Conservation (phyloP, 192 early-diverging fungal species). For the Oehlia diaphana region DNA sequence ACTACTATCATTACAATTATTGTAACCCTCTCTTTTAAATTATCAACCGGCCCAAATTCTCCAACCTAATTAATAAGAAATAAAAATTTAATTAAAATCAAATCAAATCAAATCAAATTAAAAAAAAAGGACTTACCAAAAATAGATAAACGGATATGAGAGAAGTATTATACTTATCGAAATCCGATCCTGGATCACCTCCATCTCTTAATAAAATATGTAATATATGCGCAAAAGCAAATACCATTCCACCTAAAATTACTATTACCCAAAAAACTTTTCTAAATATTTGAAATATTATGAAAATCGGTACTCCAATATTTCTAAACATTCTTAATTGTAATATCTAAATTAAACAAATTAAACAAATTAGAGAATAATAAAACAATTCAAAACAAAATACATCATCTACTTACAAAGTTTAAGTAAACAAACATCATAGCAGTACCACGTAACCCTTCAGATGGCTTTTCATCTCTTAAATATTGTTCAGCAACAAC, state of each 20-base stretch:
- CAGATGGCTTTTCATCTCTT: no score
- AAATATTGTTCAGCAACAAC: background rate
- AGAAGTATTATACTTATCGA: background rate
- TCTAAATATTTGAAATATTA: slow-evolving; percentile 7
- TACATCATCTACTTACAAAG: background rate
- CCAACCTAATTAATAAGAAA: background rate
- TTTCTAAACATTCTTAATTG: background rate
- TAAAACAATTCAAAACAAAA: background rate
- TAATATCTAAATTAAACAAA: background rate
- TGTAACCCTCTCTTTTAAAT: background rate
- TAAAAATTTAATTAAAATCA: background rate
- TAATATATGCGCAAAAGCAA: slow-evolving; percentile 9
- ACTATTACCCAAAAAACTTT: background rate
- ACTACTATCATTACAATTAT: background rate
- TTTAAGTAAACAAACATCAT: slow-evolving; percentile 14
- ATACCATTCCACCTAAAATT: background rate
- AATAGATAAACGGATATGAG: background rate
- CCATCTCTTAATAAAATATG: background rate
- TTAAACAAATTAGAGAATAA: background rate
- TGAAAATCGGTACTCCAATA: slow-evolving; percentile 11
- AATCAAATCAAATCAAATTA: background rate
- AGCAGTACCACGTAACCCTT: background rate
- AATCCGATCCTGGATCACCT: background rate
- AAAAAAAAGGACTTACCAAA: background rate
- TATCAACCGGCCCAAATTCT: background rate